Evolutionary conservation across 1,284 basidiomycete genomes (phyloP), one percentile per base, ranked within the genome.

Genomic region (Caloboletus firmus): DNA sequence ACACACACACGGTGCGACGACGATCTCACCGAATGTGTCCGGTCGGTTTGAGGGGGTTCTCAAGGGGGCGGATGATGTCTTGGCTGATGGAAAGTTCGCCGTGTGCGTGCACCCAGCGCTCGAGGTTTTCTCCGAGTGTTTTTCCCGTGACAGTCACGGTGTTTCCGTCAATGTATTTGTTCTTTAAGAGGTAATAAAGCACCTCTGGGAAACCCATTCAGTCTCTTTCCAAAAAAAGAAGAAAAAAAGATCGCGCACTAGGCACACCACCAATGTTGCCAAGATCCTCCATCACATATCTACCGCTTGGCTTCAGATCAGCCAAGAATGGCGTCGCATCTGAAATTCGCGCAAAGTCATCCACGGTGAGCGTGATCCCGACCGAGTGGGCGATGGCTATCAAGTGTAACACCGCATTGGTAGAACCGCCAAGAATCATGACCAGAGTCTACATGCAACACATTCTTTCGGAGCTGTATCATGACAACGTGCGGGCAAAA

Each of bases 371-470:
- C 43, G 83, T 79, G 70, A 96, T 86, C 30, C 92, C 92, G 41
- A 91, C 91, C 2, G 91, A 89, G 67, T 92, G 91, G 0, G 94
- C 93, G 59, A 96, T 85, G 34, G 93, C 94, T 64, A 95, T 90
- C 57, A 96, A 76, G 72, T 96, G 93, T 28, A 96, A 75, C 22
- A 96, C 94, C 36, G 92, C 93, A 67, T 96, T 96, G 39, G 93
- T 96, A 13, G 93, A 95, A 40, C 93, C 93, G 50, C 93, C 96
- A 30, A 98, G 83, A 64, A 95, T 89, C 90, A 98, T 96, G 15
- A 91, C 93, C 49, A 98, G 74, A 28, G 90, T 90, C 92, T 92
- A 65, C 15, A 39, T 45, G 40, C 28, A 47, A 48, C 39, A 46
- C 32, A 32, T 49, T 47, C 52, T 37, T 55, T 59, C 50, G 34